Conservation (phyloP, 139 green algal species). For the Desmodesmus armatus region DNA sequence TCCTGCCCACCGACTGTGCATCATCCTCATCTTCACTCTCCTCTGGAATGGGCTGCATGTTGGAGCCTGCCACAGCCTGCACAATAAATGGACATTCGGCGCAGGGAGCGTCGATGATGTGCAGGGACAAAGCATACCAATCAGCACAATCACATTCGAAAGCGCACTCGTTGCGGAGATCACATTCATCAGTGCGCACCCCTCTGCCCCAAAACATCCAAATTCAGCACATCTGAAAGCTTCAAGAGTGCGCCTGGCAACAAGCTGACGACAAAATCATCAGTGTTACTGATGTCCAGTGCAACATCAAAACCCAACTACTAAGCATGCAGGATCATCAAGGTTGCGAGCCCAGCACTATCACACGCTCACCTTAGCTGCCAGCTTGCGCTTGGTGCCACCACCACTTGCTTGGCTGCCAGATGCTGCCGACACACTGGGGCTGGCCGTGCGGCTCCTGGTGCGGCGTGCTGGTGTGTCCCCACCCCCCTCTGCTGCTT, state of each 20-base stretch:
- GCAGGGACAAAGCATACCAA: not conserved
- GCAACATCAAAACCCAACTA: too few relatives aligned
- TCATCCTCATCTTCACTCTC: constrained; percentile 18
- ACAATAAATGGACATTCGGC: not conserved
- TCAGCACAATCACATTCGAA: not conserved
- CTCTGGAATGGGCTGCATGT: constrained; percentile 22
- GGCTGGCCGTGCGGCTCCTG: too few relatives aligned
- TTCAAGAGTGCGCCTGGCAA: too few relatives aligned
- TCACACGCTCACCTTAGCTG: constrained; percentile 7
- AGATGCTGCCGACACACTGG: not conserved
- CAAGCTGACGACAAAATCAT: not conserved
- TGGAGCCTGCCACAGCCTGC: not conserved
- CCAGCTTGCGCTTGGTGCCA: not conserved
- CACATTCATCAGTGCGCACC: not conserved
- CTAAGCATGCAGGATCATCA: too few relatives aligned
- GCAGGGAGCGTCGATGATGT: not conserved
- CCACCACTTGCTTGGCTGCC: not conserved
- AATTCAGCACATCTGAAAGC: too few relatives aligned
- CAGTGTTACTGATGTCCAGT: too few relatives aligned
- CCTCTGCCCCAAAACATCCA: not conserved
- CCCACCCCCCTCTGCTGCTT: not conserved
- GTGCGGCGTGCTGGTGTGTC: not conserved
- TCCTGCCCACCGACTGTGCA: constrained; percentile 28
- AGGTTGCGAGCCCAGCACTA: too few relatives aligned
- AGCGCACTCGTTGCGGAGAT: not conserved